A percentile compares a stretch with the other conserved stretches of the same genome.
Evolutionary conservation across 495 filamentous ascomycete genomes (phyloP).

Genomic region (Platismatia glauca): DNA sequence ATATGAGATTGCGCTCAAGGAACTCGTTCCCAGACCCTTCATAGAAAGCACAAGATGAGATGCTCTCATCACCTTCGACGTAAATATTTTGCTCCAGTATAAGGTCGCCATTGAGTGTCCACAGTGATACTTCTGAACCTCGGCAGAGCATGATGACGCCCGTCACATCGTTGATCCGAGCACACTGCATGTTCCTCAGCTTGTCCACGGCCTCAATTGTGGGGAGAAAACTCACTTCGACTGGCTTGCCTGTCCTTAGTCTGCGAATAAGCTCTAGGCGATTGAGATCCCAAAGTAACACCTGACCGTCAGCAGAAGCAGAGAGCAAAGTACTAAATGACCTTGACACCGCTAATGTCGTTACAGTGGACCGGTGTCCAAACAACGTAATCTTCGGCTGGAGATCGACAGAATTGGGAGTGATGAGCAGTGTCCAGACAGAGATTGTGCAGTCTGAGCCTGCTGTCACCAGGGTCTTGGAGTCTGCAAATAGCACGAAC

Average conservation of each 20-base stretch:
- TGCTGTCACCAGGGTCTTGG: conserved; percentile 78
- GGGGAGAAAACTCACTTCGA: conserved; percentile 37
- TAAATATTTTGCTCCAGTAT: conserved; percentile 74
- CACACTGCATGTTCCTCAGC: conserved; percentile 45
- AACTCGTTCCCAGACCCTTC: conserved; percentile 88
- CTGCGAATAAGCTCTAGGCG: conserved; percentile 74
- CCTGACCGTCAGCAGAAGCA: conserved; percentile 67
- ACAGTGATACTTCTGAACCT: conserved; percentile 63
- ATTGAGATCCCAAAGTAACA: conserved; percentile 91
- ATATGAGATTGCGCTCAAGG: conserved; percentile 75
- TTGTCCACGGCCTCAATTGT: background rate
- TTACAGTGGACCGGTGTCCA: conserved; percentile 77
- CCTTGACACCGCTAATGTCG: conserved; percentile 69
- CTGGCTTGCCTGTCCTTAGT: conserved; percentile 45
- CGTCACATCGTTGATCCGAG: conserved; percentile 77
- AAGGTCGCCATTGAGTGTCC: conserved; percentile 77
- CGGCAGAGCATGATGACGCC: conserved; percentile 81
- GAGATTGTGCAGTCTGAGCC: conserved; percentile 87
- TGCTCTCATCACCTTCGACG: conserved; percentile 58
- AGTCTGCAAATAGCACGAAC: conserved; percentile 73
- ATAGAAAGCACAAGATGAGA: conserved; percentile 83
- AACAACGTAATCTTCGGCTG: conserved; percentile 74
- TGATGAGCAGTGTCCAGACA: conserved; percentile 61
- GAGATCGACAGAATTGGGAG: conserved; percentile 64
- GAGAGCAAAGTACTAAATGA: conserved; percentile 82